Evolutionary conservation across 2,329 filamentous ascomycete genomes (phyloP).

Genomic region (Xylaria sp.): DNA sequence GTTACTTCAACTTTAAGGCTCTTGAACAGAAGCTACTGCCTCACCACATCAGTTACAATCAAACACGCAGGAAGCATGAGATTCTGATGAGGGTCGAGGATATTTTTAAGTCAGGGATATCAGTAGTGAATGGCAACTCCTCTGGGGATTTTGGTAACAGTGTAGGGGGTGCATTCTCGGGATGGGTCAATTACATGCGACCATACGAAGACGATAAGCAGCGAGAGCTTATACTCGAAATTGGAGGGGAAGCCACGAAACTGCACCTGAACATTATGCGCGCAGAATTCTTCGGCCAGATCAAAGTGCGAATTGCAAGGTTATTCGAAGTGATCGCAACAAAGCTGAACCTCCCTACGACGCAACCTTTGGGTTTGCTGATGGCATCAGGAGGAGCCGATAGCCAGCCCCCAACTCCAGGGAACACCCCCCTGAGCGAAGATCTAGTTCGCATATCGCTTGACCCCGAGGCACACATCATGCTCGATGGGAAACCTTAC

Average conservation of each 20-base stretch:
- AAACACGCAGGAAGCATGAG: slow-evolving; percentile 73
- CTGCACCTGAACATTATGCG: slow-evolving; percentile 56
- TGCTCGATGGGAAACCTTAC: slow-evolving; percentile 67
- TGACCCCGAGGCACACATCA: slow-evolving; percentile 68
- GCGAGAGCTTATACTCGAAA: slow-evolving; percentile 82
- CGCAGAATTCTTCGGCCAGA: slow-evolving; percentile 79
- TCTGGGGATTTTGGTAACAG: slow-evolving; percentile 42
- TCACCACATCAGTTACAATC: slow-evolving; percentile 80
- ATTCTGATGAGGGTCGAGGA: slow-evolving; percentile 85
- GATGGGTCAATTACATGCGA: slow-evolving; percentile 81
- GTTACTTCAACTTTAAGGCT: slow-evolving; percentile 93
- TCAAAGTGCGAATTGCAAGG: slow-evolving; percentile 75
- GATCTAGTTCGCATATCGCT: slow-evolving; percentile 74
- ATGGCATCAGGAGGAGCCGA: slow-evolving; percentile 72
- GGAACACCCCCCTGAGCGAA: slow-evolving; percentile 75
- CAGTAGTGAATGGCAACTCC: slow-evolving; percentile 64
- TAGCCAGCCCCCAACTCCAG: slow-evolving; percentile 72
- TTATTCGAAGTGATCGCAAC: slow-evolving; percentile 84
- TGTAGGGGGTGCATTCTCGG: slow-evolving; percentile 49
- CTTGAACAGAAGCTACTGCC: slow-evolving; percentile 88
- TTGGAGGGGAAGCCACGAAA: slow-evolving; percentile 72
- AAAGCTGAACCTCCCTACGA: slow-evolving; percentile 77
- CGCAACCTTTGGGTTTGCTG: slow-evolving; percentile 71
- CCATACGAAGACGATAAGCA: slow-evolving; percentile 84
- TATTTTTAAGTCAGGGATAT: slow-evolving; percentile 86